Base-by-base conservation (phyloP, 768 basidiomycete species). In the Pleurotus pulmonarius region DNA sequence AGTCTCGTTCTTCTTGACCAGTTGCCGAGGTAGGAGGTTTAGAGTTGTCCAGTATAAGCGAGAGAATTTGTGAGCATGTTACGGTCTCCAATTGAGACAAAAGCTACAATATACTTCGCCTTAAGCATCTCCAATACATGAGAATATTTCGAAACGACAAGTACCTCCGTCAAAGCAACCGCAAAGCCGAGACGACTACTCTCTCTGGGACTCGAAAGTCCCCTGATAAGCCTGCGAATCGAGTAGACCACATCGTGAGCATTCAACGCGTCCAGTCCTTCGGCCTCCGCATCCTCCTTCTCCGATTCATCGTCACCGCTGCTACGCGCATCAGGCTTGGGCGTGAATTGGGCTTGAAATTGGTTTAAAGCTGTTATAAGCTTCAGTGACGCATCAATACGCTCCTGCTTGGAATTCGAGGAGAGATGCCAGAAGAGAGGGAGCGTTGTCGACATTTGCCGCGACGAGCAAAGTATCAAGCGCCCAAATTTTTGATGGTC, bases 391-490 rank as follows among this genome's bases (percentile, higher is more conserved):
- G 94, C 89, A 62, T 88, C 85, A 37, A 96, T 65, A 7, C 94
- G 86, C 58, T 92, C 87, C 56, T 87, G 85, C 73, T 86, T 92
- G 16, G 82, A 83, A 1, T 83, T 75, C 2, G 90, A 92, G 13
- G 94, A 95, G 53, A 98, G 78, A 69, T 94, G 79, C 94, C 94
- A 97, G 80, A 94, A 98, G 34, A 97, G 80, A 12, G 92, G 90
- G 55, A 98, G 83, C 34, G 93, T 95, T 49, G 93, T 94, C 38
- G 89, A 83, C 85, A 93, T 91, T 59, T 64, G 18, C 39, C 20
- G 39, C 15, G 51, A 53, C 20, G 13, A 24, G 20, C 58, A 43
- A 29, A 45, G 29, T 48, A 34, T n/a, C 29, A 45, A 29, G 54
- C 43, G 45, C 41, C 45, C 29, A 45, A 55, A 46, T 16, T 46